Evolutionary conservation across 306 rosid genomes (phyloP).

Genomic region (Fragaria iinumae): DNA sequence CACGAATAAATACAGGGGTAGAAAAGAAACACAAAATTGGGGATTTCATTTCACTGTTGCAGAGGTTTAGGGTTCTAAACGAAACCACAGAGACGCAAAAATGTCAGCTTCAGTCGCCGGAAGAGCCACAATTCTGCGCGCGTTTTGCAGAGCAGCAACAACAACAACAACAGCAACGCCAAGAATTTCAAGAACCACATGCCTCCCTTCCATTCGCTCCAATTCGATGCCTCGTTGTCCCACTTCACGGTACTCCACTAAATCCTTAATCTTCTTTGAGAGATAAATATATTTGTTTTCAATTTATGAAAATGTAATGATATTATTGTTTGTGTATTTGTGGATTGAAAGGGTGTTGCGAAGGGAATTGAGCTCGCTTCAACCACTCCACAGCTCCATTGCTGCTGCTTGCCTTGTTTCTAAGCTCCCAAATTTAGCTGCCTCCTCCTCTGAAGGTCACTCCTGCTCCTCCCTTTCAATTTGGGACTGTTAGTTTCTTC

Average conservation of each 20-base stretch:
- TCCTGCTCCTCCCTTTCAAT: neutral
- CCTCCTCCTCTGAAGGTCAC: slow-evolving; percentile 40
- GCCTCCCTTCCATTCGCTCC: slow-evolving; percentile 24
- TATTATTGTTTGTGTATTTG: neutral
- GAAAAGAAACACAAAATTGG: neutral
- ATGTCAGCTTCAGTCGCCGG: slow-evolving; percentile 46
- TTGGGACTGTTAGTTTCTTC: neutral
- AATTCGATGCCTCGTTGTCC: slow-evolving; percentile 25
- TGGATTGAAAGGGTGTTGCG: slow-evolving; percentile 28
- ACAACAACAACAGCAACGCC: too few relatives aligned
- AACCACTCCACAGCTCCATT: slow-evolving; percentile 40
- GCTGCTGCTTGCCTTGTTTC: slow-evolving; percentile 68
- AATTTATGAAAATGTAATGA: neutral
- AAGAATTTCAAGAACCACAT: slow-evolving; percentile 10
- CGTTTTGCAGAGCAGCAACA: slow-evolving; percentile 24
- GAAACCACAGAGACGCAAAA: neutral
- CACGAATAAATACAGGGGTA: too few relatives aligned
- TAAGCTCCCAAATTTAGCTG: slow-evolving; percentile 48
- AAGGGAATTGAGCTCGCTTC: slow-evolving; percentile 49
- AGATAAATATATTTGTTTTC: neutral
- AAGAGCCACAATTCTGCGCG: slow-evolving; percentile 26
- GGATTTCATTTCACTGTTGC: neutral
- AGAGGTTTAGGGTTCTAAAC: slow-evolving; percentile 36
- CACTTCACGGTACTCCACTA: neutral
- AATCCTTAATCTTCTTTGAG: neutral